These are phyloP conservation scores for Colletotrichum caudatum DNA, from an alignment of 2,329 filamentous ascomycete genomes.

Conservation along the genomic window DNA sequence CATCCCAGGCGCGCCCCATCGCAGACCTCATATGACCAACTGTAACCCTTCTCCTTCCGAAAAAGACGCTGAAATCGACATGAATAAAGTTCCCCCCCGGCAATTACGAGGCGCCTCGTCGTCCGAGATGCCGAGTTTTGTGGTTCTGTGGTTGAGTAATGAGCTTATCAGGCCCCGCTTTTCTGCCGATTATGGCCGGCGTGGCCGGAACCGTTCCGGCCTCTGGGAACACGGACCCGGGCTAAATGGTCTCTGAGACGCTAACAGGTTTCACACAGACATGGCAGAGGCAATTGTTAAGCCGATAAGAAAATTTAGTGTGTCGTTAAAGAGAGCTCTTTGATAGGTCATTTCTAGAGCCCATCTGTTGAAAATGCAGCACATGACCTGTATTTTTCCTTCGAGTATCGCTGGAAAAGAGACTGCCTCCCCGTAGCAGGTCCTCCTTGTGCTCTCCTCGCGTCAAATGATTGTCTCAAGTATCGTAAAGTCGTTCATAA, in stretches of 20 bases:
- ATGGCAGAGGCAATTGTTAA: conserved; percentile 22
- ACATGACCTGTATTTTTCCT: conserved; percentile 3
- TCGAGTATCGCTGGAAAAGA: background rate
- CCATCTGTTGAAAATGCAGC: conserved; percentile 29
- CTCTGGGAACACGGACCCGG: conserved; percentile 36
- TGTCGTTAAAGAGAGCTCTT: conserved; percentile 25
- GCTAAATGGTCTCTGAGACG: conserved; percentile 28
- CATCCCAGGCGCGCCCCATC: conserved; percentile 5
- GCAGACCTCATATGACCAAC: background rate
- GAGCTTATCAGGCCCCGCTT: conserved; percentile 28
- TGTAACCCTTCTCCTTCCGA: conserved; percentile 1
- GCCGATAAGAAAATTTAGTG: conserved; percentile 16
- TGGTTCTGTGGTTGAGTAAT: conserved; percentile 36
- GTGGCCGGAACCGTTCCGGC: conserved; percentile 42
- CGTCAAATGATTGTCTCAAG: conserved; percentile 14
- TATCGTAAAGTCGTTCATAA: conserved; percentile 3
- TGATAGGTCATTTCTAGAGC: conserved; percentile 4
- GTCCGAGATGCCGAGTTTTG: conserved; percentile 20
- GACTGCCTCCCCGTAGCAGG: background rate
- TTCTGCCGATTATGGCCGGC: conserved; percentile 39
- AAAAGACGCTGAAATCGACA: background rate
- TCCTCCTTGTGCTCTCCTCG: background rate
- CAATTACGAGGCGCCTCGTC: background rate
- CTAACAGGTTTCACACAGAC: conserved; percentile 34
- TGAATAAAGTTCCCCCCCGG: background rate